A percentile compares a stretch with the other conserved stretches of the same genome.
Evolutionary conservation across 192 early-diverging fungal genomes (phyloP).

Genomic region (Coemansia sp.): DNA sequence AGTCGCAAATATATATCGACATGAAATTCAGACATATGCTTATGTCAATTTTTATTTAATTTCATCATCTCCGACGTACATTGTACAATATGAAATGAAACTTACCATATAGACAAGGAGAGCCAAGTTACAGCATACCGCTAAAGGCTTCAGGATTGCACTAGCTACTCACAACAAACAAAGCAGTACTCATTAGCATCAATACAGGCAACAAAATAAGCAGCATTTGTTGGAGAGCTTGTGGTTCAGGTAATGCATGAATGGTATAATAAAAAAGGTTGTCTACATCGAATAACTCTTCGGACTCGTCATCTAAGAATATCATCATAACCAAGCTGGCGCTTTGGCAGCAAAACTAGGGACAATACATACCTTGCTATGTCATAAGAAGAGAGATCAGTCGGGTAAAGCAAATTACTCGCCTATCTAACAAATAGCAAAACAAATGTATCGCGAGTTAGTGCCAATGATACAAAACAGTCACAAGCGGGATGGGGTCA

Average conservation of each 20-base stretch:
- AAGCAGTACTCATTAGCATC: neutral
- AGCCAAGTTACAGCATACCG: no score
- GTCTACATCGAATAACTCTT: slow-evolving; percentile 75
- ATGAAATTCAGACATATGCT: slow-evolving; percentile 57
- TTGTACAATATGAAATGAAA: neutral
- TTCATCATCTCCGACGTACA: slow-evolving; percentile 31
- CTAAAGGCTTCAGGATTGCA: neutral
- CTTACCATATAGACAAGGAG: neutral
- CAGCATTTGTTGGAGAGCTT: neutral
- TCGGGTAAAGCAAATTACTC: neutral
- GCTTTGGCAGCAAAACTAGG: neutral
- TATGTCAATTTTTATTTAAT: slow-evolving; percentile 34
- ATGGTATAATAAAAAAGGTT: slow-evolving; percentile 66
- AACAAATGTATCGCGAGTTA: neutral
- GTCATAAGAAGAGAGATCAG: neutral
- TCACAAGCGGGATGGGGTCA: neutral
- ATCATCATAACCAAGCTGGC: slow-evolving; percentile 61
- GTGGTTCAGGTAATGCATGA: slow-evolving; percentile 65
- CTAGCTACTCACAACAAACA: slow-evolving; percentile 5
- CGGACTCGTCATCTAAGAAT: slow-evolving; percentile 79
- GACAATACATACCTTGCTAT: slow-evolving; percentile 1
- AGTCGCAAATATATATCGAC: slow-evolving; percentile 42
- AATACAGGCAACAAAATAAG: neutral
- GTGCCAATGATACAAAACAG: neutral
- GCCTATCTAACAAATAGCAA: neutral